Conservation (phyloP, 1,284 basidiomycete genomes). For the Butyriboletus regius region DNA sequence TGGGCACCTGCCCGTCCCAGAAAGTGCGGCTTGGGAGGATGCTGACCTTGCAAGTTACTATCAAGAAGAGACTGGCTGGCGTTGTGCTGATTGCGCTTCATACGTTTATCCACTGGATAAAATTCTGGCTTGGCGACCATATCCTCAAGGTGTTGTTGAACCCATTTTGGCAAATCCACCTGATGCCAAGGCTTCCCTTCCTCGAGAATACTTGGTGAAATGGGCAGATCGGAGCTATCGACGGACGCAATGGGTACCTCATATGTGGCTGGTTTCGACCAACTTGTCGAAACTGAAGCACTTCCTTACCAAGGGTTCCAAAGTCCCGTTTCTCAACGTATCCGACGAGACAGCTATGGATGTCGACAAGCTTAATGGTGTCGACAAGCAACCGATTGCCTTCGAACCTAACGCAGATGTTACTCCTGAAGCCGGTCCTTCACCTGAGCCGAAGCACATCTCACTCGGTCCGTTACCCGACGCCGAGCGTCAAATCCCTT, state of each 20-base stretch:
- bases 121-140: slow-evolving; percentile 85
- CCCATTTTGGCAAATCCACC: slow-evolving; percentile 40
- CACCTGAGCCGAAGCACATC: slow-evolving; percentile 14
- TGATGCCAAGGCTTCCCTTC: slow-evolving; percentile 55
- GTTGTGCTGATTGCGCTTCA: slow-evolving; percentile 73
- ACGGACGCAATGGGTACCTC: slow-evolving; percentile 79
- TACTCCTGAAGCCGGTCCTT: slow-evolving; percentile 35
- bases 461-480: slow-evolving; percentile 40
- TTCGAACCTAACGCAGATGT: slow-evolving; percentile 36
- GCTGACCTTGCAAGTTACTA: slow-evolving; percentile 56
- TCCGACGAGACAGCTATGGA: slow-evolving; percentile 32
- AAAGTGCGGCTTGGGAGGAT: slow-evolving; percentile 34
- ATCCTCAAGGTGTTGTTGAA: slow-evolving; percentile 56
- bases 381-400: slow-evolving; percentile 25
- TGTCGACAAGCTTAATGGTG: slow-evolving; percentile 28
- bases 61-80: slow-evolving; percentile 59
- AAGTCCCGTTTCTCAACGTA: slow-evolving; percentile 55
- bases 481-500: slow-evolving; percentile 66
- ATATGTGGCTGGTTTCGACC: slow-evolving; percentile 75
- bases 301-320: slow-evolving; percentile 67
- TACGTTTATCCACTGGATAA: slow-evolving; percentile 71
- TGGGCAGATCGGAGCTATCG: slow-evolving; percentile 73
- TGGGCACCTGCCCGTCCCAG: slow-evolving; percentile 56
- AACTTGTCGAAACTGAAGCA: slow-evolving; percentile 59
- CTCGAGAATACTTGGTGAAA: slow-evolving; percentile 85